Evolutionary conservation across 2,329 filamentous ascomycete species (phyloP).

Genomic region (Talaromyces rugulosus): DNA sequence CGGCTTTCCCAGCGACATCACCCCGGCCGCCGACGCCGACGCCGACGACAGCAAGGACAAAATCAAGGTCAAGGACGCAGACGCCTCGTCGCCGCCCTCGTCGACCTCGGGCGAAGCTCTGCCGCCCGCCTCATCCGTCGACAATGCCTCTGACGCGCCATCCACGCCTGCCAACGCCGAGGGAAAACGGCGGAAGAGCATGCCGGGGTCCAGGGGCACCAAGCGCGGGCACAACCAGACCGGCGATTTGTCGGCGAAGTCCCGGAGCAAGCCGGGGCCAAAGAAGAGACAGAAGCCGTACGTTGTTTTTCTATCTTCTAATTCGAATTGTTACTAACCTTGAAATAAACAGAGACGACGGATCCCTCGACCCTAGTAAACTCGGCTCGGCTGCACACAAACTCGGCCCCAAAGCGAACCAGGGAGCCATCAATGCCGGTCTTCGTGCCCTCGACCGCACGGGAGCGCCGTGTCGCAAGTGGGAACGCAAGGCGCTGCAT

Average conservation of each 20-base stretch:
- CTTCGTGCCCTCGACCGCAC: constrained; percentile 89
- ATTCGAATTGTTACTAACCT: background rate
- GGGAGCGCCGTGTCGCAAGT: constrained; percentile 87
- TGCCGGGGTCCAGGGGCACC: constrained; percentile 63
- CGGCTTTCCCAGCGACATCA: constrained; percentile 25
- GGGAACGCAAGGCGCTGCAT: constrained; percentile 75
- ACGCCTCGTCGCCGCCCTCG: constrained; percentile 25
- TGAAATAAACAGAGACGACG: constrained; percentile 43
- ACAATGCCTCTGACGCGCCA: constrained; percentile 37
- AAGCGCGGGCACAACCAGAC: constrained; percentile 54
- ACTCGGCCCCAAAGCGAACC: constrained; percentile 92
- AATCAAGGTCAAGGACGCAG: constrained; percentile 11
- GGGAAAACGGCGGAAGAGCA: constrained; percentile 65
- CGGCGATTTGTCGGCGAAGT: constrained; percentile 62
- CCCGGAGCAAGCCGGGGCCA: constrained; percentile 80
- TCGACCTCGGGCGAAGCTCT: constrained; percentile 31
- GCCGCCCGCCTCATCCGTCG: constrained; percentile 34
- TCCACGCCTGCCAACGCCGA: constrained; percentile 38
- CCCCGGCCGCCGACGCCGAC: constrained; percentile 16
- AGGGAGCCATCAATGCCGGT: constrained; percentile 94
- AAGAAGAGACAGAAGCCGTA: constrained; percentile 97
- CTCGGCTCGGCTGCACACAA: constrained; percentile 59
- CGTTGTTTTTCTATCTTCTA: constrained; percentile 38
- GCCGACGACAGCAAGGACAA: background rate
- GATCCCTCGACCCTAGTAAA: constrained; percentile 41